Evolutionary conservation across 345 rosid genomes (phyloP).

Genomic region (Clarkia xantiana): DNA sequence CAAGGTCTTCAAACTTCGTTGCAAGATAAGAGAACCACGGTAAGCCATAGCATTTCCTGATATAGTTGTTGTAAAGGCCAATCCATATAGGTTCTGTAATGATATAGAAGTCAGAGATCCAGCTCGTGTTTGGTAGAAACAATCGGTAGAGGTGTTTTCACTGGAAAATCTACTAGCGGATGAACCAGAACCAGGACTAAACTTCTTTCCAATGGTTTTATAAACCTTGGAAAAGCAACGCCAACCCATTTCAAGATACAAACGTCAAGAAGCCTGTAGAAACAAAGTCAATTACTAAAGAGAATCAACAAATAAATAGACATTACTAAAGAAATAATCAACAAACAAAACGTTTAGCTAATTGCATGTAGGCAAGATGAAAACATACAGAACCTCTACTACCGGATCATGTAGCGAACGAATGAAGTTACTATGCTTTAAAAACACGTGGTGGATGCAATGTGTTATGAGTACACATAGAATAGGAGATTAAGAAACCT

Average conservation of each 20-base stretch:
- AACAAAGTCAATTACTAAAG: background rate
- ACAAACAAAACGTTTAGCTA: no score
- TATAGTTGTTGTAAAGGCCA: background rate
- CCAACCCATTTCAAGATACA: constrained; percentile 2
- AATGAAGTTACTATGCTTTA: no score
- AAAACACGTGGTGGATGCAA: no score
- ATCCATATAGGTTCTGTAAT: background rate
- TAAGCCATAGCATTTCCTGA: background rate
- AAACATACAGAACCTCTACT: no score
- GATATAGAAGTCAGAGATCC: constrained; percentile 1
- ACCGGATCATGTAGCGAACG: no score
- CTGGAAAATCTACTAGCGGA: background rate
- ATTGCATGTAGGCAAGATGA: no score
- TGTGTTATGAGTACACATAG: no score
- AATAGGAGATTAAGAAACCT: no score
- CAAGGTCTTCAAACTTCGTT: background rate
- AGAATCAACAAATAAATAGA: background rate
- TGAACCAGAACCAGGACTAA: background rate
- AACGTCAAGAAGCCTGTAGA: background rate
- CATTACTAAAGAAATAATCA: background rate
- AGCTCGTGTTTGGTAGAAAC: constrained; percentile 1
- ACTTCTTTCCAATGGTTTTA: background rate
- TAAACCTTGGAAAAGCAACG: background rate
- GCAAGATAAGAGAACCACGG: background rate
- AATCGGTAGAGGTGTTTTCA: background rate